Evolutionary conservation across 768 basidiomycete species (phyloP), one percentile per base, ranked within the genome.

Genomic region (Termitomyces titanicus): DNA sequence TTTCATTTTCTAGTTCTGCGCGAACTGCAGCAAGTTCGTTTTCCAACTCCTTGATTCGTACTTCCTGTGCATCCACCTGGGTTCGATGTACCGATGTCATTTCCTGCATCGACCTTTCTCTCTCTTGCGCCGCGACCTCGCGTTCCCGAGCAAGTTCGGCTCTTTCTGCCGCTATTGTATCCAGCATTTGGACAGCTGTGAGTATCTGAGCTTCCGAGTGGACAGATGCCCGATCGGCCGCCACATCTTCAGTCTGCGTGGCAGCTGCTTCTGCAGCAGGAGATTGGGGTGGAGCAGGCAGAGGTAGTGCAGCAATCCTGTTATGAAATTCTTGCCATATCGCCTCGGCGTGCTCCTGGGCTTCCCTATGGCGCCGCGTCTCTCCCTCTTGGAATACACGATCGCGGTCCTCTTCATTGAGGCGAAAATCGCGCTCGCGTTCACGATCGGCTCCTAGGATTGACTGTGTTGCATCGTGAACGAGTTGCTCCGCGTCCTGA

Each of bases 391-490:
- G 63, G 66, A 89, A 90, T 1, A 84, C 66, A 8, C 72, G 79
- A 18, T 88, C 76, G 7, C 89, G 74, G 48, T 81, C 83, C 11
- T 85, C 82, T 67, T 92, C 90, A 55, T 81, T 79, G 1, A 71
- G 70, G 17, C 80, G 77, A 70, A 89, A 91, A 29, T 84, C 81
- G 8, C 66, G 67, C 54, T 92, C 89, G 10, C 89, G 80, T 44
- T 73, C 73, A 24, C 81, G 77, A 62, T 92, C 90, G 0, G 80
- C 81, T 48, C 82, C 80, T 34, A 79, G 77, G 0, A 83, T 79
- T 2, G 76, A 75, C 8, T 74, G 72, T 9, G 76, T 72, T 5
- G 80, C 72, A 29, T 79, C 72, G 3, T 75, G 72, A 12, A 90
- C 64, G 20, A 76, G 75, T 18, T 72, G 68, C 48, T 59, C 59